These are phyloP conservation scores for Yamadazyma triangularis DNA, from an alignment of 1,139 yeast species.

Conservation along the genomic window DNA sequence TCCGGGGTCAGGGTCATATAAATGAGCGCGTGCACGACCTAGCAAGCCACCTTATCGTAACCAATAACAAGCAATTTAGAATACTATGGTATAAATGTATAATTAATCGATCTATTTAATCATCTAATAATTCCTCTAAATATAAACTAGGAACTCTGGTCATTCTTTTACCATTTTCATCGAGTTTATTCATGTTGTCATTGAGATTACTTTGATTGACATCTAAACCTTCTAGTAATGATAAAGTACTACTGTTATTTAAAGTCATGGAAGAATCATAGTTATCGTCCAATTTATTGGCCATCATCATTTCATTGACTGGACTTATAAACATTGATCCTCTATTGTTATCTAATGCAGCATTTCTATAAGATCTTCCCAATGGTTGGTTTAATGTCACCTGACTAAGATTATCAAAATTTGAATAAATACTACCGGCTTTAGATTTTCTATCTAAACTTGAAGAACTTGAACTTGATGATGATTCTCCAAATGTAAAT, in stretches of 20 bases:
- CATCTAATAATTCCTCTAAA: constrained; percentile 22
- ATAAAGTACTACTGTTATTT: neutral
- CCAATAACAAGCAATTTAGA: too few relatives aligned
- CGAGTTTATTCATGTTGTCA: too few relatives aligned
- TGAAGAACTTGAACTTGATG: constrained; percentile 17
- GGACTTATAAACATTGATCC: constrained; percentile 38
- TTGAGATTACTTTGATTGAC: too few relatives aligned
- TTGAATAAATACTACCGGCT: constrained; percentile 2
- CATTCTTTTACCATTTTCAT: constrained; percentile 1
- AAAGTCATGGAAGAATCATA: neutral
- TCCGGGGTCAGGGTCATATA: too few relatives aligned
- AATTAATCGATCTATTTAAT: too few relatives aligned
- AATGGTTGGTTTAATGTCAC: constrained; percentile 13
- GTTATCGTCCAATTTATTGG: neutral
- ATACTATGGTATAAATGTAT: too few relatives aligned
- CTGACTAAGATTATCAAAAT: constrained; percentile 10
- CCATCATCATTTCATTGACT: constrained; percentile 8
- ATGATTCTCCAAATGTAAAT: constrained; percentile 3
- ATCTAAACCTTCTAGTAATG: constrained; percentile 1
- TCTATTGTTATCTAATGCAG: constrained; percentile 14
- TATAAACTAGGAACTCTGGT: constrained; percentile 29
- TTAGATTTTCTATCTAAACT: constrained; percentile 11
- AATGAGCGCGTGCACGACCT: too few relatives aligned
- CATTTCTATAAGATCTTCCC: constrained; percentile 22
- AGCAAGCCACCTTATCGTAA: too few relatives aligned